Conservation (phyloP, 2,329 filamentous ascomycete genomes). For the Alternaria arborescens region DNA sequence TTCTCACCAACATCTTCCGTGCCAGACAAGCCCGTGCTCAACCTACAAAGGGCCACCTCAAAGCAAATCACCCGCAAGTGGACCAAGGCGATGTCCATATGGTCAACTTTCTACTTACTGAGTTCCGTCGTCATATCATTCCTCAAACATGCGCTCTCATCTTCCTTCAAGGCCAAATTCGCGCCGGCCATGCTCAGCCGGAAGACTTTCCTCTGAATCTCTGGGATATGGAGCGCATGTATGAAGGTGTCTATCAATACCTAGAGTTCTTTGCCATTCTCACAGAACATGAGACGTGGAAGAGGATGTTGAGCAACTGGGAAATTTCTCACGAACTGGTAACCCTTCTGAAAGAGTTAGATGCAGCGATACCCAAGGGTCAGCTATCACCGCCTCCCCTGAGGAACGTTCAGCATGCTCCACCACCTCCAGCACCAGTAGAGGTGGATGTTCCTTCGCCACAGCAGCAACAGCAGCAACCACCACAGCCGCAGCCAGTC, state of each 20-base stretch:
- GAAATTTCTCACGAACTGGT: constrained; percentile 90
- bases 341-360: constrained; percentile 84
- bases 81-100: constrained; percentile 68
- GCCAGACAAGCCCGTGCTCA: constrained; percentile 57
- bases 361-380: constrained; percentile 81
- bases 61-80: constrained; percentile 56
- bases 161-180: constrained; percentile 89
- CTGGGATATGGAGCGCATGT: constrained; percentile 98
- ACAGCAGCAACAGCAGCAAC: constrained; percentile 31
- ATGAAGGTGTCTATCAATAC: constrained; percentile 93
- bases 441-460: constrained; percentile 24
- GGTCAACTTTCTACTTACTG: constrained; percentile 90
- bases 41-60: constrained; percentile 55
- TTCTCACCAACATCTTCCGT: constrained; percentile 89
- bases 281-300: constrained; percentile 83
- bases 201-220: constrained; percentile 92
- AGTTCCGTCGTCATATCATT: constrained; percentile 90
- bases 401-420: constrained; percentile 41
- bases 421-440: constrained; percentile 40
- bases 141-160: constrained; percentile 95
- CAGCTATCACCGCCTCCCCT: constrained; percentile 67
- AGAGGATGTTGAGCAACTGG: constrained; percentile 87
- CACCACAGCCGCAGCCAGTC: constrained; percentile 47
- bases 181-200: constrained; percentile 75
- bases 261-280: constrained; percentile 92